Percentiles rank a stretch among this genome's conserved stretches.
Conservation (phyloP, 2,329 filamentous ascomycete genomes). For the Fonsecaea pugnacius region DNA sequence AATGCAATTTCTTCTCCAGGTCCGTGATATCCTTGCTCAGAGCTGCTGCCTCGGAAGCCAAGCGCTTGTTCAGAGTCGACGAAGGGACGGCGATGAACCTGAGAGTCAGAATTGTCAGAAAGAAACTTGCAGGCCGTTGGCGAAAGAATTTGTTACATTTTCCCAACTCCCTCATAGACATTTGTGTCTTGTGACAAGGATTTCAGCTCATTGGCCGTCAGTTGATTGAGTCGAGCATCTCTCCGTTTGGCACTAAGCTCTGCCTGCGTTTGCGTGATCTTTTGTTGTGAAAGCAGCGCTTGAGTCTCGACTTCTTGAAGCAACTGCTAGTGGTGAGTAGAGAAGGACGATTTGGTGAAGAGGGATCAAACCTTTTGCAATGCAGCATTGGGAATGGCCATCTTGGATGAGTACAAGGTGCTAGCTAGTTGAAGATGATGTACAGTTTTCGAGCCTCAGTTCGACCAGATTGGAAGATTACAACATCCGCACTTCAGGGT, state of each 20-base stretch:
- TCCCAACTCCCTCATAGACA: slow-evolving; percentile 93
- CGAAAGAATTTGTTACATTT: slow-evolving; percentile 70
- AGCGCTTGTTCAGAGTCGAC: slow-evolving; percentile 72
- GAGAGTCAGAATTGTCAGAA: slow-evolving; percentile 12
- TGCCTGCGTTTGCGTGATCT: slow-evolving; percentile 81
- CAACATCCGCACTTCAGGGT: not conserved
- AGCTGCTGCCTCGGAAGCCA: slow-evolving; percentile 73
- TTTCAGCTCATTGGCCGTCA: slow-evolving; percentile 83
- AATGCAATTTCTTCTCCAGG: slow-evolving; percentile 85
- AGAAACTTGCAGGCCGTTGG: not conserved
- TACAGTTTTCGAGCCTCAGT: slow-evolving; percentile 19
- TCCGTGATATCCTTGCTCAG: slow-evolving; percentile 78
- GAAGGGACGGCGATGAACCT: slow-evolving; percentile 89
- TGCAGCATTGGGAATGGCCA: slow-evolving; percentile 94
- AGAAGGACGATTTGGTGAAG: slow-evolving; percentile 5
- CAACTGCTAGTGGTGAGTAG: slow-evolving; percentile 61
- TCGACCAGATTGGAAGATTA: not conserved
- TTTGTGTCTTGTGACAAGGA: slow-evolving; percentile 74
- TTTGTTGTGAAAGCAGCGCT: slow-evolving; percentile 84
- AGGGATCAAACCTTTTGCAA: slow-evolving; percentile 75
- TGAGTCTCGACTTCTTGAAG: slow-evolving; percentile 93
- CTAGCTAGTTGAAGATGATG: not conserved
- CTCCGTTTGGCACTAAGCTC: slow-evolving; percentile 85
- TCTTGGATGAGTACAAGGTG: slow-evolving; percentile 48
- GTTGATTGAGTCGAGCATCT: slow-evolving; percentile 83